Evolutionary conservation across 176 grass and related monocot genomes (phyloP).

Genomic region (Musa troglodytarum): DNA sequence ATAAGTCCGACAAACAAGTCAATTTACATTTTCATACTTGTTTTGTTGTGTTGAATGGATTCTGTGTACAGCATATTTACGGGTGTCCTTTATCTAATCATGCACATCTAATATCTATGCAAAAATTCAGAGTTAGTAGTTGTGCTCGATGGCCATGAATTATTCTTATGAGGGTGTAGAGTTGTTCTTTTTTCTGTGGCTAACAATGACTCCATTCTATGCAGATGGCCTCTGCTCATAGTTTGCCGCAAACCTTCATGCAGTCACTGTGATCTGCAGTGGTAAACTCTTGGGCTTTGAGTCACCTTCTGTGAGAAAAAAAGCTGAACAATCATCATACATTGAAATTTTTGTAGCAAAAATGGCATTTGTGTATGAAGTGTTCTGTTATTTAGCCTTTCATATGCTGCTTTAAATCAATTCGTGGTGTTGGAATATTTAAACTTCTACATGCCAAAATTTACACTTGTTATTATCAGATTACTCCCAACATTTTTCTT

Average conservation of each 20-base stretch:
- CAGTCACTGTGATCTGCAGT: background rate
- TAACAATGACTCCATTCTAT: background rate
- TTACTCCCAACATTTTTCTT: too few relatives aligned
- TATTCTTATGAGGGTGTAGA: too few relatives aligned
- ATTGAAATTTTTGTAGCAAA: background rate
- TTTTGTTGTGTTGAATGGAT: too few relatives aligned
- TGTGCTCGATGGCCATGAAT: too few relatives aligned
- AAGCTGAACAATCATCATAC: background rate
- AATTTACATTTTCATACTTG: too few relatives aligned
- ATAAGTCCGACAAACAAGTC: too few relatives aligned
- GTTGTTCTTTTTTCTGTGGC: background rate
- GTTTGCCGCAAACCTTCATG: background rate
- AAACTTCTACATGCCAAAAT: background rate
- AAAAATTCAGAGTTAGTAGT: too few relatives aligned
- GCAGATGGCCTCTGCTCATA: background rate
- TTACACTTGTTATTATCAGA: background rate
- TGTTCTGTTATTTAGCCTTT: background rate
- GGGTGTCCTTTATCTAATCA: too few relatives aligned
- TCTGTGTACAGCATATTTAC: too few relatives aligned
- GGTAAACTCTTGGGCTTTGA: background rate
- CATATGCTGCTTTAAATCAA: background rate
- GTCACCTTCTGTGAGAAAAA: background rate
- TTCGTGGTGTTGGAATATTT: background rate
- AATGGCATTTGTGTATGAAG: background rate
- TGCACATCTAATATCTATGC: too few relatives aligned